Evolutionary conservation across 139 green algal species (phyloP), one percentile per base, ranked within the genome.

Genomic region (Picochlorum sp.): DNA sequence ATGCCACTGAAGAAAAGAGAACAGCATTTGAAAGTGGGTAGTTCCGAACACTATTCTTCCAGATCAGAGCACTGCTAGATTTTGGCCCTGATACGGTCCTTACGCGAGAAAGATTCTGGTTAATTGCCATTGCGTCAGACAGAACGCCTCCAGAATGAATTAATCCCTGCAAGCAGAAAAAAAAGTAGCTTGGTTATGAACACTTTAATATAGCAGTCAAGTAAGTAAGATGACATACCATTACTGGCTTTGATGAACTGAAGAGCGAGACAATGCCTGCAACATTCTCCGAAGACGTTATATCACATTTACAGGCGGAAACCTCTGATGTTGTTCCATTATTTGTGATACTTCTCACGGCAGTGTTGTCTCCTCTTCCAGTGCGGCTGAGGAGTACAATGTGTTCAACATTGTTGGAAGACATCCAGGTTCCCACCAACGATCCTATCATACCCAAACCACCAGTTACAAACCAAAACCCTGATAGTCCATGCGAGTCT

Each of bases 1-100:
- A 63, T 3, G 86, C 82, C 1, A 90, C 77, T 5, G 77, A 88
- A 14, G 80, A 89, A 69, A 92, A 91, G 16, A 59, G 55, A 3
- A 41, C 8, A 2, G 20, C 13, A 15, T n/a, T 57, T 28, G 20
- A 45, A 8, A 21, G 15, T 38, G 51, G 51, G 14, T 34, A 34
- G 1, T 30, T 30, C 10, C 26, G 8, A 30, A 34, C 26, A 34
- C 2, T 18, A 18, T 11, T 26, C 11, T 9, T 18, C 51, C 51
- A 59, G 4, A 59, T 30, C 18, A 20, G 21, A 28, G 51, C 51
- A 34, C 51, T 59, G n/a, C 13, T 18, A 18, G 73, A 38, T 70
- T 86, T 88, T 26, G 80, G 63, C 4, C 68, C 79, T 10, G 62
- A 49, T 18, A 78, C 75, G 4, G 41, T 38, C 2, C 77, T 60